Evolutionary conservation across 2,329 filamentous ascomycete species (phyloP), one percentile per base, ranked within the genome.

Genomic region (Phyllosticta citriasiana): DNA sequence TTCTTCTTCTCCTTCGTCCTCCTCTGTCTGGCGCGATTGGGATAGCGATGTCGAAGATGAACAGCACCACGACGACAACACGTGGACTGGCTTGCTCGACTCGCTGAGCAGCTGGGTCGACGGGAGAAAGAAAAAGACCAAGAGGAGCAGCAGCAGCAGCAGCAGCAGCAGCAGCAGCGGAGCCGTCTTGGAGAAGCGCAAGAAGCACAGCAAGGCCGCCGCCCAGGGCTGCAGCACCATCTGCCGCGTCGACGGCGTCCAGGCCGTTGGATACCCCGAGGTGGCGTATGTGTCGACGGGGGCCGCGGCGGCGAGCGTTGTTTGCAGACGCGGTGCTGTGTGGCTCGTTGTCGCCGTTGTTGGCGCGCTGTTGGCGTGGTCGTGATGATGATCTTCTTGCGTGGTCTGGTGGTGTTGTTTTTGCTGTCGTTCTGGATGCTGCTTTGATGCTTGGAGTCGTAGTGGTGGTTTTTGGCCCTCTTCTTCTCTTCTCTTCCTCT

Each of bases 191-290:
- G 64, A 65, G 61, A 64, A 62, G 65, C 59, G 59, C 55, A 64
- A 52, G 51, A 64, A 63, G 60, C 66, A 68, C 27, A 22, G 19
- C 19, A 30, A 30, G 27, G 27, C 27, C 3, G 27, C 27, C 3
- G 61, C 64, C 62, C 12, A 30, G 27, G 66, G 70, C 19, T 61
- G 59, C 27, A 53, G 56, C n/a, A 69, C 70, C 10, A 71, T 74
- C 1, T 75, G 73, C 64, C 71, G 69, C 63, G 70, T 75, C 33
- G 73, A 75, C 61, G 71, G 66, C 12, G 72, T 74, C 0, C 65
- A 70, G 64, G 56, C 67, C 33, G 47, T 67, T 10, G 73, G 73
- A 5, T 70, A 67, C 8, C 73, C 73, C 1, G 73, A 75, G 66
- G 65, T 74, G 57, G 68, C 68, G 35, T 66, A 65, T 35, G 64